Conservation (phyloP, 2,329 filamentous ascomycete species). For the Fusarium dlaminii region DNA sequence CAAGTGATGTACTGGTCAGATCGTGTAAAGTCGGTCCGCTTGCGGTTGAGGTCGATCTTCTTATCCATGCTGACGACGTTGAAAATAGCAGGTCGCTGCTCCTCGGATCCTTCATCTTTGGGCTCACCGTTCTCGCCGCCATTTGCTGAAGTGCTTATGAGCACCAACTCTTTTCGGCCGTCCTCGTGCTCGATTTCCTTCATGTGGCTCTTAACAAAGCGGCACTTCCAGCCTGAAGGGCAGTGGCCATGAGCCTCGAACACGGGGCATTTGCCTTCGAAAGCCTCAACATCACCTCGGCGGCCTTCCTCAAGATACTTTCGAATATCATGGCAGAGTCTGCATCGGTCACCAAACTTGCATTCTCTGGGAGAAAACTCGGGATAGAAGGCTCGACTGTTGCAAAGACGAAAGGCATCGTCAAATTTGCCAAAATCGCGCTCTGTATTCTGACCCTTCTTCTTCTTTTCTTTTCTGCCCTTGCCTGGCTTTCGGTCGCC, state of each 20-base stretch:
- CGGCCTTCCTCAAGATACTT: slow-evolving; percentile 86
- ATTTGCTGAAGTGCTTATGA: slow-evolving; percentile 57
- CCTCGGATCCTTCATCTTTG: slow-evolving; percentile 55
- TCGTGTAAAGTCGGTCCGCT: slow-evolving; percentile 74
- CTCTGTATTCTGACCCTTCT: slow-evolving; percentile 78
- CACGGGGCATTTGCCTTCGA: slow-evolving; percentile 82
- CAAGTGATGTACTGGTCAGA: slow-evolving; percentile 81
- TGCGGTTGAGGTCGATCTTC: slow-evolving; percentile 80
- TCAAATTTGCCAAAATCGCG: slow-evolving; percentile 83
- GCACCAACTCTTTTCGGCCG: slow-evolving; percentile 82
- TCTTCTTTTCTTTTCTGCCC: slow-evolving; percentile 56
- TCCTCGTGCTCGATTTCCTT: slow-evolving; percentile 80
- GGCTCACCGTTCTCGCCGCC: slow-evolving; percentile 42
- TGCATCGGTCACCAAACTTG: slow-evolving; percentile 82
- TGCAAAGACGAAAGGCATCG: slow-evolving; percentile 82
- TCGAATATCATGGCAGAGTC: slow-evolving; percentile 83
- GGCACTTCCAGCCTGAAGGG: slow-evolving; percentile 90
- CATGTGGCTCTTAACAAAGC: slow-evolving; percentile 88
- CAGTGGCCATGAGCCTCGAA: slow-evolving; percentile 82
- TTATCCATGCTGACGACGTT: slow-evolving; percentile 76
- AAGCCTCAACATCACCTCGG: slow-evolving; percentile 79
- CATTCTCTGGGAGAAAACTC: slow-evolving; percentile 87
- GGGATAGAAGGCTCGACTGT: slow-evolving; percentile 72
- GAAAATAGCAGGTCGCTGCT: slow-evolving; percentile 72
- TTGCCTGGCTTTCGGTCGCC: slow-evolving; percentile 63